Evolutionary conservation across 202 grass and related monocot genomes (phyloP), one percentile per base, ranked within the genome.

Genomic region (Bolboschoenoplectus hybrid): DNA sequence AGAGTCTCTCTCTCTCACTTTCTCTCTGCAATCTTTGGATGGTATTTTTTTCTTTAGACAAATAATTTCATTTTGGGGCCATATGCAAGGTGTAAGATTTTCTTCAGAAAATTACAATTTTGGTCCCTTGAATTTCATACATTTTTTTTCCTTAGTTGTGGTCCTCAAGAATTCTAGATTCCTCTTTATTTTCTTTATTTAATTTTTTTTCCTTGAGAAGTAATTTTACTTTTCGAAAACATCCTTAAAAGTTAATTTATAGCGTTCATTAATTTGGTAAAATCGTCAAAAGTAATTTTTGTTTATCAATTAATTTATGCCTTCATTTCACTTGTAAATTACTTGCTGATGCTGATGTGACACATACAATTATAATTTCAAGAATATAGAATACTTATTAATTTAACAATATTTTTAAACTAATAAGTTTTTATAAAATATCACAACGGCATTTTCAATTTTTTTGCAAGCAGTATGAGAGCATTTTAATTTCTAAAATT

Each of bases 71-170:
- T 45, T 71, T 13, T 3, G 12, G 67, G 67, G 13, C 5, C 40
- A 45, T 70, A 40, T 12, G 38, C 17, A 16, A 40, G 65, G 38
- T 68, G 40, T 68, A 6, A 5, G 57, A 60, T 6, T 16, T 17
- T 40, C 35, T 41, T 46, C 67, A 74, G 19, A 51, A 74, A 74
- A 51, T 74, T 52, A 74, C 71, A 74, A 74, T 19, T 74, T 34
- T 74, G 46, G 6, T 51, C 71, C 71, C 0, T 74, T 74, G 8
- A 19, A 45, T 52, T 12, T 74, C 45, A 74, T 13, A 74, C 45
- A 26, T 26, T 26, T 26, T 26, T 26, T 74, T 74, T 52, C 4
- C 46, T 13, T 39, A 36, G 7, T 2, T 11, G 63, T 65, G 63
- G 63, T 35, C 63, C 7, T 65, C 20, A 36, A 1, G 2, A n/a